phyloP scores from a whole-genome alignment of 192 early-diverging fungal species.

The Backusella australiensis region DNA sequence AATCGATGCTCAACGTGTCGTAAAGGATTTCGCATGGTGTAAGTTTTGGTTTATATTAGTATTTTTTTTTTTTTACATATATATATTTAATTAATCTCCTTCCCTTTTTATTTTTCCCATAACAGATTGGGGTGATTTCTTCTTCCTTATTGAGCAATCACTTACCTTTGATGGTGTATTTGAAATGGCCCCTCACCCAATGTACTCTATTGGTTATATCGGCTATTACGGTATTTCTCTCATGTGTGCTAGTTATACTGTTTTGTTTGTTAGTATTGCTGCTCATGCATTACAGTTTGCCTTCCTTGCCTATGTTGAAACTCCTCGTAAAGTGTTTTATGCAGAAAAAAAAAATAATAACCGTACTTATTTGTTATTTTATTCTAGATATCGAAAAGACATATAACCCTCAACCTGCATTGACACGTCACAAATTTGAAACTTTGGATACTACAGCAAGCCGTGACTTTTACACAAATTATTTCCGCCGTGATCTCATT shows the following conservation, averaged over 20 bases:
- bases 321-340: conserved; percentile 63
- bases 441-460: conserved; percentile 2
- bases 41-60: conserved; percentile 37
- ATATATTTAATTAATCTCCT: background rate
- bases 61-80: background rate
- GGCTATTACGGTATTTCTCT: conserved; percentile 95
- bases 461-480: conserved; percentile 62
- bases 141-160: conserved; percentile 91
- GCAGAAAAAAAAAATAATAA: conserved; percentile 3
- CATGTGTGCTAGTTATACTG: conserved; percentile 88
- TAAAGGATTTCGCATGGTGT: conserved; percentile 99
- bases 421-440: conserved; percentile 24
- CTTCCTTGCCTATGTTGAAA: conserved; percentile 91
- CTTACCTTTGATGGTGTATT: conserved; percentile 92
- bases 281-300: conserved; percentile 87
- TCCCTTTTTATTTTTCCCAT: background rate
- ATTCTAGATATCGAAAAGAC: conserved; percentile 58
- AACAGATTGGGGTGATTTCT: conserved; percentile 98
- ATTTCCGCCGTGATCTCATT: conserved; percentile 82
- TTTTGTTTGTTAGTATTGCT: conserved; percentile 85
- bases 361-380: background rate
- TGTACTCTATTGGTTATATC: conserved; percentile 98
- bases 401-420: conserved; percentile 48
- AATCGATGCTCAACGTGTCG: conserved; percentile 89
- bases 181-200: conserved; percentile 97